Evolutionary conservation across 2,329 filamentous ascomycete genomes (phyloP).

Genomic region (Hymenoscyphus salicellus): DNA sequence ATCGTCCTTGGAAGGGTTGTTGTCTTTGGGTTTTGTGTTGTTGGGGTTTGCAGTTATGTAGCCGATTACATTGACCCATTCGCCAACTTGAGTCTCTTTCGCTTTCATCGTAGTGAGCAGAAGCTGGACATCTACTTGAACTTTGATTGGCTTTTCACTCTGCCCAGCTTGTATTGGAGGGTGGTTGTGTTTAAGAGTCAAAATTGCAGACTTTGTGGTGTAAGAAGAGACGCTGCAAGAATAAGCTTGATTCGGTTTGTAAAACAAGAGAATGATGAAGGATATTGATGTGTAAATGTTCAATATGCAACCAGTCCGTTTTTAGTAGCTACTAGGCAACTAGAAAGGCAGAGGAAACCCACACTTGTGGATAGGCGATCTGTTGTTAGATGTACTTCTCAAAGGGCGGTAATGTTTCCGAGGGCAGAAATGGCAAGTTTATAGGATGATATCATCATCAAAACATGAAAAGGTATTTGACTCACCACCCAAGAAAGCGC

Average conservation of each 20-base stretch:
- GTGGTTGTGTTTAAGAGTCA: slow-evolving; percentile 68
- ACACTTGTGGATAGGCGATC: neutral
- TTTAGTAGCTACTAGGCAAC: no score
- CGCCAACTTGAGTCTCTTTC: slow-evolving; percentile 66
- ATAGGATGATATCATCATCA: neutral
- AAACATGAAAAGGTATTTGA: slow-evolving; percentile 15
- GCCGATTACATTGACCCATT: slow-evolving; percentile 87
- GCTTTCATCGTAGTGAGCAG: slow-evolving; percentile 63
- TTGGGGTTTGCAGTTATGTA: slow-evolving; percentile 53
- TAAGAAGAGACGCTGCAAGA: slow-evolving; percentile 56
- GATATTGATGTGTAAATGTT: neutral
- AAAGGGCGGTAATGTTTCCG: neutral
- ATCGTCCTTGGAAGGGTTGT: slow-evolving; percentile 29
- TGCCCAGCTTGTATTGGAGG: slow-evolving; percentile 42
- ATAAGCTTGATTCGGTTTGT: neutral
- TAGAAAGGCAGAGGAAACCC: no score
- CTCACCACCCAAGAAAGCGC: slow-evolving; percentile 88
- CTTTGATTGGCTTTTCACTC: slow-evolving; percentile 39
- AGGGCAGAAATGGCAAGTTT: neutral
- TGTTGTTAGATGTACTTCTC: no score
- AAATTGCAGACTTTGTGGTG: slow-evolving; percentile 50
- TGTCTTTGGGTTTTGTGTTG: slow-evolving; percentile 8
- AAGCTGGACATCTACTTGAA: slow-evolving; percentile 67
- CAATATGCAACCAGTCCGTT: no score
- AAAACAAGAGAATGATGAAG: neutral